phyloP scores from a whole-genome alignment of 208 protist genomes.

The Wallacemonas sp. region DNA sequence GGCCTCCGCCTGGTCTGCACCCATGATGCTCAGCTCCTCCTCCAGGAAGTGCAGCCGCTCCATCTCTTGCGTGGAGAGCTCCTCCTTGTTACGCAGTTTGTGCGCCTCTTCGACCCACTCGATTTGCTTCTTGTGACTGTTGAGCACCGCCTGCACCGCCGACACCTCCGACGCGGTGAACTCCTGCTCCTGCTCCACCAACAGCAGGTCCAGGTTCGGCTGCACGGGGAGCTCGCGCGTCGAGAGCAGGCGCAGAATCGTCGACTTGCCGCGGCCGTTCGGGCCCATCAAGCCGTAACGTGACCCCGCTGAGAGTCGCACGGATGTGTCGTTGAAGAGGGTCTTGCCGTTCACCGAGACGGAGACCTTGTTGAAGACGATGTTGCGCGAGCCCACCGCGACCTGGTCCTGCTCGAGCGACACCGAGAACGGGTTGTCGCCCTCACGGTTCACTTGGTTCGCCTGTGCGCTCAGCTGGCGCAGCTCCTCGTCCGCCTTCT shows the following conservation, averaged over 20 bases:
- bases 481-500: constrained; percentile 60
- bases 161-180: constrained; percentile 77
- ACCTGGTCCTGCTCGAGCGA: constrained; percentile 57
- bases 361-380: constrained; percentile 82
- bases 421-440: constrained; percentile 83
- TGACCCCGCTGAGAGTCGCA: constrained; percentile 83
- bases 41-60: constrained; percentile 81
- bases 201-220: constrained; percentile 90
- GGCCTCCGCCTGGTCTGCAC: constrained; percentile 84
- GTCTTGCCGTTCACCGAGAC: constrained; percentile 84
- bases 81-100: constrained; percentile 52
- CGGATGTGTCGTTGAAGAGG: constrained; percentile 77
- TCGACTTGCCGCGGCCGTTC: constrained; percentile 96
- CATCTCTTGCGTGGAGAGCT: constrained; percentile 67
- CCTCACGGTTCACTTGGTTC: constrained; percentile 58
- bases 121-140: constrained; percentile 90
- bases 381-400: constrained; percentile 75
- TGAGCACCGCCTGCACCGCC: constrained; percentile 84
- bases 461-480: constrained; percentile 46
- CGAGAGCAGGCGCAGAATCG: constrained; percentile 89
- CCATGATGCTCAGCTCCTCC: constrained; percentile 94
- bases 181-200: constrained; percentile 97
- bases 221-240: constrained; percentile 89
- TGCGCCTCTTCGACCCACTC: constrained; percentile 79
- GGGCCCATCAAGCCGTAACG: constrained; percentile 95